Evolutionary conservation across 768 basidiomycete genomes (phyloP).

Genomic region (Boletellus ananas): DNA sequence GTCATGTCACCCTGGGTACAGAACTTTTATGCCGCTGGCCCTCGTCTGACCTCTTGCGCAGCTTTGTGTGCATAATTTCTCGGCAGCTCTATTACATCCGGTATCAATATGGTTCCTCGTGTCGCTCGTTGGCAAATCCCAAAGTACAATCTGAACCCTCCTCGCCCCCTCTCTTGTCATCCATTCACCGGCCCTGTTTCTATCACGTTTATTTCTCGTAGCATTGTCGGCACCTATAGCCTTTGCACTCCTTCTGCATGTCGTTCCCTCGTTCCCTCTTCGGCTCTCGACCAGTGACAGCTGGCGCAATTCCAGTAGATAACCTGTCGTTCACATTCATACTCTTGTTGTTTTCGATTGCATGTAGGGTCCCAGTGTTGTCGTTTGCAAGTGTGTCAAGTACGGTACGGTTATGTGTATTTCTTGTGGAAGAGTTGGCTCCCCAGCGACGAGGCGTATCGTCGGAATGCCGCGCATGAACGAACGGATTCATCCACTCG

Average conservation of each 20-base stretch:
- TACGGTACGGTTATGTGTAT: slow-evolving; percentile 15
- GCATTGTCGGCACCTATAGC: slow-evolving; percentile 2
- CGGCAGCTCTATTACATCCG: not conserved
- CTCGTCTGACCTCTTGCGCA: slow-evolving; percentile 2
- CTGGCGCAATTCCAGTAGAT: slow-evolving; percentile 5
- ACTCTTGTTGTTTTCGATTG: slow-evolving; percentile 13
- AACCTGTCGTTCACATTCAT: slow-evolving; percentile 12
- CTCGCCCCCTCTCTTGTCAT: not conserved
- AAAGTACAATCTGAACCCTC: not conserved
- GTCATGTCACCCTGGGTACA: slow-evolving; percentile 2
- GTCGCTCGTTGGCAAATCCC: not conserved
- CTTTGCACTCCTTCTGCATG: slow-evolving; percentile 1
- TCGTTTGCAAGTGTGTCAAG: slow-evolving; percentile 4
- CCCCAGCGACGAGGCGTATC: too few relatives aligned
- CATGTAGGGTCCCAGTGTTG: slow-evolving; percentile 14
- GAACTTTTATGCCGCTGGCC: too few relatives aligned
- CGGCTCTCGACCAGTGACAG: not conserved
- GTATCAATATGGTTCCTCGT: not conserved
- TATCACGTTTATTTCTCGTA: slow-evolving; percentile 5
- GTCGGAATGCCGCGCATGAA: too few relatives aligned
- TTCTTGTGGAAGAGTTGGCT: slow-evolving; percentile 16
- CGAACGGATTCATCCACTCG: too few relatives aligned
- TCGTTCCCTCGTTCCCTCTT: slow-evolving; percentile 7
- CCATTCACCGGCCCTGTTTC: not conserved
- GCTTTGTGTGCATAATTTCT: not conserved